These are phyloP conservation scores for Starmerella bombi DNA, from an alignment of 805 yeast genomes.

Conservation along the genomic window DNA sequence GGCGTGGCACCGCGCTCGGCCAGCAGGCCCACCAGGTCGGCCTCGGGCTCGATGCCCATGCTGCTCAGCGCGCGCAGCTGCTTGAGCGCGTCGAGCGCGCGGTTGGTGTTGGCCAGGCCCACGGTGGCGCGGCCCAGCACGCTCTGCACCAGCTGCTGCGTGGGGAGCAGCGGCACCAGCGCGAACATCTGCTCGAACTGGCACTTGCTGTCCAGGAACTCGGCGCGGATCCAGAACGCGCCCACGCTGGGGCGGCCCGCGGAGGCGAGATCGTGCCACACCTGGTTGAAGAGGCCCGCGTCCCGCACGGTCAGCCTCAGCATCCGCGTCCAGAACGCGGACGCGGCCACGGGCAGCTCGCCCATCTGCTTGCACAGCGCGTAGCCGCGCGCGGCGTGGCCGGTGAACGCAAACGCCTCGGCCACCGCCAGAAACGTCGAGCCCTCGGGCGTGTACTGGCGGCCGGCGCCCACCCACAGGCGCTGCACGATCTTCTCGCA, in stretches of 20 bases:
- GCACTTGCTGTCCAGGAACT: constrained; percentile 14
- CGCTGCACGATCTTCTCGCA: constrained; percentile 18
- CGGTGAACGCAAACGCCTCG: constrained; percentile 22
- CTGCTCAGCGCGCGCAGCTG: constrained; percentile 16
- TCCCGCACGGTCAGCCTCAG: constrained; percentile 18
- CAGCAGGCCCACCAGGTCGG: constrained; percentile 13
- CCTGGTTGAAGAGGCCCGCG: constrained; percentile 8
- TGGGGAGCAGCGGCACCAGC: constrained; percentile 10
- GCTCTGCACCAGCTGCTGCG: constrained; percentile 8
- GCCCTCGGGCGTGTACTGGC: constrained; percentile 13
- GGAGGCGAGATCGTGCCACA: constrained; percentile 14
- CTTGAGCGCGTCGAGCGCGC: constrained; percentile 16
- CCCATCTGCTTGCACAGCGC: constrained; percentile 13
- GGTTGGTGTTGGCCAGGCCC: constrained; percentile 19
- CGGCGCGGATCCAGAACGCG: constrained; percentile 15
- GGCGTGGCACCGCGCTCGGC: constrained; percentile 16
- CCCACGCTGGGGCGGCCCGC: constrained; percentile 15
- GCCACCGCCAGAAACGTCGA: constrained; percentile 22
- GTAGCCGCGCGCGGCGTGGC: constrained; percentile 20
- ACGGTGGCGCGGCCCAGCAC: constrained; percentile 12
- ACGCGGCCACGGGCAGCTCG: constrained; percentile 12
- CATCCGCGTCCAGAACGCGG: constrained; percentile 20
- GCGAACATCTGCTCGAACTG: constrained; percentile 16
- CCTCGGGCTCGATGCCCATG: constrained; percentile 17
- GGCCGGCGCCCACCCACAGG: constrained; percentile 22